These are phyloP conservation scores for Sextonia rubra DNA, from an alignment of 164 flowering plant species.

Conservation along the genomic window DNA sequence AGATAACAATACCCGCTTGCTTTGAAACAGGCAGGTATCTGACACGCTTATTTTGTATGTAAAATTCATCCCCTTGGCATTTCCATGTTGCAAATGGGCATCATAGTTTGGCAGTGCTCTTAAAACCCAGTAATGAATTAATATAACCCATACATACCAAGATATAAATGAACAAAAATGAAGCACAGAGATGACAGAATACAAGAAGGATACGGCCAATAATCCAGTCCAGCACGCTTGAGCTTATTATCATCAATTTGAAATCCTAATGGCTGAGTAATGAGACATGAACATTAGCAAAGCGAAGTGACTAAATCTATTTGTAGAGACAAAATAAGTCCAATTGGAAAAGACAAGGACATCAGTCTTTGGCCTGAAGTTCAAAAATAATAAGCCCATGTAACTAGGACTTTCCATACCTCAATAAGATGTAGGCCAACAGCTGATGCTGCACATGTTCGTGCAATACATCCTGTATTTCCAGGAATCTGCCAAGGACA, in stretches of 20 bases:
- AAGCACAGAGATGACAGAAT: not conserved
- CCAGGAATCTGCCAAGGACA: slow-evolving; percentile 89
- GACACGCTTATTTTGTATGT: too few species aligned
- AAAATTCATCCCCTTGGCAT: too few species aligned
- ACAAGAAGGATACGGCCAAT: slow-evolving; percentile 89
- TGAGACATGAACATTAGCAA: slow-evolving; percentile 1
- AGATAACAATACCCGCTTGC: too few species aligned
- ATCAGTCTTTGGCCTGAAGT: not conserved
- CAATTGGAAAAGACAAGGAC: not conserved
- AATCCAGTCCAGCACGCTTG: slow-evolving; percentile 96
- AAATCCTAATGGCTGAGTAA: slow-evolving; percentile 80
- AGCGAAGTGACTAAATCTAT: not conserved
- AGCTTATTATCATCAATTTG: slow-evolving; percentile 77
- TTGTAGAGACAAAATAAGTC: not conserved
- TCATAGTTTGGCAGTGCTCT: not conserved
- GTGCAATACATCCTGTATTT: slow-evolving; percentile 88
- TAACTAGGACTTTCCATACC: slow-evolving; percentile 29
- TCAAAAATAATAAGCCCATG: not conserved
- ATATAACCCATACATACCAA: not conserved
- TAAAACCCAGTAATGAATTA: not conserved
- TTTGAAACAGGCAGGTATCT: too few species aligned
- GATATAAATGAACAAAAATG: not conserved
- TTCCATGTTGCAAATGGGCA: not conserved
- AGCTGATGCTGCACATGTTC: slow-evolving; percentile 96
- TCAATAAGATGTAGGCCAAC: slow-evolving; percentile 88